phyloP scores from a whole-genome alignment of 441 rosid species.

The Geranium incanum region DNA sequence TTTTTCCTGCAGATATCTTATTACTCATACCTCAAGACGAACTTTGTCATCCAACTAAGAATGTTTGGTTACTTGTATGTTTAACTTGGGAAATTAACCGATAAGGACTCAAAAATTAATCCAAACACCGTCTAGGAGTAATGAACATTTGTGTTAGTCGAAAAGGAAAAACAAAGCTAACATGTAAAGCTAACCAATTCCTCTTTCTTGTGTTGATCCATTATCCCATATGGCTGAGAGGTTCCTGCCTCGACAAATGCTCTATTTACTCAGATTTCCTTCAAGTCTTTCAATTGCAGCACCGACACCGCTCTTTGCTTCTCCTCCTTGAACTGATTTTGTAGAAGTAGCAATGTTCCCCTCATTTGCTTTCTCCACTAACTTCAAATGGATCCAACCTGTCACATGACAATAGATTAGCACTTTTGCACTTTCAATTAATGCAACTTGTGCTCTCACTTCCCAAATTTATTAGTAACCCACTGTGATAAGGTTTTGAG shows the following conservation, averaged over 20 bases:
- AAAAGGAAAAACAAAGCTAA: not conserved
- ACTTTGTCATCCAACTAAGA: not conserved
- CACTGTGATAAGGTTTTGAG: not conserved
- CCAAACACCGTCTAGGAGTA: not conserved
- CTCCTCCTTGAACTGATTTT: conserved; percentile 26
- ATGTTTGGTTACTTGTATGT: not conserved
- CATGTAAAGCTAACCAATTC: not conserved
- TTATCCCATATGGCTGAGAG: not conserved
- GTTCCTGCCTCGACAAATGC: not conserved
- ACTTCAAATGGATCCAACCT: conserved; percentile 90
- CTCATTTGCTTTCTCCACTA: conserved; percentile 77
- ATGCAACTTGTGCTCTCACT: not conserved
- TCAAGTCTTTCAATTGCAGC: conserved; percentile 77
- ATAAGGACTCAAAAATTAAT: not conserved
- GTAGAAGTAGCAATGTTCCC: conserved; percentile 26
- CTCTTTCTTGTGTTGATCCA: not conserved
- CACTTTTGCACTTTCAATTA: conserved; percentile 1
- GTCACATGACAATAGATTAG: conserved; percentile 13
- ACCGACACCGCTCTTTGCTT: conserved; percentile 55
- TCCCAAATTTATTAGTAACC: not conserved
- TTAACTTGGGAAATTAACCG: not conserved
- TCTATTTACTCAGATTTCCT: conserved; percentile 45
- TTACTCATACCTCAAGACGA: not conserved
- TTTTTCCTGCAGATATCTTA: not conserved
- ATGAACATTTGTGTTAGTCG: not conserved